phyloP scores from a whole-genome alignment of 2,329 filamentous ascomycete species.

The Penicillium griseofulvum region DNA sequence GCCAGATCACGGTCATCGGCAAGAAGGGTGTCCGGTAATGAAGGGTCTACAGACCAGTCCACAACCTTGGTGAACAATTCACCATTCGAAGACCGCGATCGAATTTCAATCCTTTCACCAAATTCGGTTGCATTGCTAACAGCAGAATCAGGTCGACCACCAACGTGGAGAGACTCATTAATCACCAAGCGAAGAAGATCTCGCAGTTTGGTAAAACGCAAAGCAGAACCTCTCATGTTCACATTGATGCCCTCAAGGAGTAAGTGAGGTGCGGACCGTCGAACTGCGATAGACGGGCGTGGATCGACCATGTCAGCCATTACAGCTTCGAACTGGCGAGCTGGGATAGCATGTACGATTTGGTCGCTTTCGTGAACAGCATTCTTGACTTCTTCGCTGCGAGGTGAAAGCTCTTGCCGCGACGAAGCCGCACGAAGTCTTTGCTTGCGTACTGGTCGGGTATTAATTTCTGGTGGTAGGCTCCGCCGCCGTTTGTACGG shows the following conservation, averaged over 20 bases:
- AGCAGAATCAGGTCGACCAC: constrained; percentile 49
- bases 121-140: constrained; percentile 43
- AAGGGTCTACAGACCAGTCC: constrained; percentile 48
- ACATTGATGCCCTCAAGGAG: constrained; percentile 38
- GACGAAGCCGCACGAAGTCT: constrained; percentile 33
- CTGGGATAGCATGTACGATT: constrained; percentile 37
- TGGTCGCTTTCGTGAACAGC: constrained; percentile 45
- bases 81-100: constrained; percentile 46
- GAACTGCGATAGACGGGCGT: constrained; percentile 35
- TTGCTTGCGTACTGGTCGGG: constrained; percentile 36
- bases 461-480: constrained; percentile 37
- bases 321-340: constrained; percentile 39
- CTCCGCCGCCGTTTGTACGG: constrained; percentile 47
- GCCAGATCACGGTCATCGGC: constrained; percentile 63
- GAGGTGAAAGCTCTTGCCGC: constrained; percentile 36
- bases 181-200: constrained; percentile 48
- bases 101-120: constrained; percentile 48
- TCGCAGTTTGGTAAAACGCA: constrained; percentile 46
- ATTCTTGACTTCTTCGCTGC: constrained; percentile 42
- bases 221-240: constrained; percentile 33
- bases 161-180: constrained; percentile 49
- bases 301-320: constrained; percentile 40
- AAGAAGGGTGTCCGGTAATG: constrained; percentile 47
- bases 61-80: constrained; percentile 45
- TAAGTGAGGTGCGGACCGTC: constrained; percentile 37